Evolutionary conservation across 2,329 filamentous ascomycete species (phyloP).

Genomic region (Dothiorella sarmentorum): DNA sequence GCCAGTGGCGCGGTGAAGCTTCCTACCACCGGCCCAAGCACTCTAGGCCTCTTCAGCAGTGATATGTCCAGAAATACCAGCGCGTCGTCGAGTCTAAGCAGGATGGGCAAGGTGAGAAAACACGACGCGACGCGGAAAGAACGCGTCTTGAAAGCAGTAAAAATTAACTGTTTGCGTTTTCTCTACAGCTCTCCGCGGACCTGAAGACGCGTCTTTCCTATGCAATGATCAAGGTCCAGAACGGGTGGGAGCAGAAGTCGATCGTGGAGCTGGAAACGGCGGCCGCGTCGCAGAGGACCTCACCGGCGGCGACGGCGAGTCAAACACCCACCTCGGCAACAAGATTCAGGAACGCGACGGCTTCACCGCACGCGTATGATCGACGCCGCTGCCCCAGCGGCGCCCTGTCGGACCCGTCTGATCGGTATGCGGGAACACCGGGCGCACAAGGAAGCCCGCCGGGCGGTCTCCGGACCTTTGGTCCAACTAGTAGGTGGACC

Average conservation of each 20-base stretch:
- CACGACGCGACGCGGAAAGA: conserved; percentile 1
- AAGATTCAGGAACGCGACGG: conserved; percentile 27
- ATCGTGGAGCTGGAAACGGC: conserved; percentile 68
- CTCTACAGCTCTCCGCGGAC: conserved; percentile 68
- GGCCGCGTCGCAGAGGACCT: conserved; percentile 21
- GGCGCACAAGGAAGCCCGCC: conserved; percentile 7
- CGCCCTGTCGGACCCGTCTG: conserved; percentile 36
- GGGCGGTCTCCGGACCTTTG: conserved; percentile 1
- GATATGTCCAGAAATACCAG: conserved; percentile 71
- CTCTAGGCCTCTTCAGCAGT: conserved; percentile 18
- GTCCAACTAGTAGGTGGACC: not conserved
- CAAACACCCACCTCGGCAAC: conserved; percentile 15
- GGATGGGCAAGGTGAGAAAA: conserved; percentile 72
- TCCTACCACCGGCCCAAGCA: conserved; percentile 18
- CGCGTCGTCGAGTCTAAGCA: conserved; percentile 62
- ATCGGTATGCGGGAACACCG: conserved; percentile 32
- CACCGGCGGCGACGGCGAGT: conserved; percentile 11
- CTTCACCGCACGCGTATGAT: conserved; percentile 26
- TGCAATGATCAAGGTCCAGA: conserved; percentile 85
- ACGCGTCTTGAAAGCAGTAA: conserved; percentile 13
- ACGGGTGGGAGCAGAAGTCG: conserved; percentile 78
- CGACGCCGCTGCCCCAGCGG: conserved; percentile 33
- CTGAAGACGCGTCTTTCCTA: conserved; percentile 83
- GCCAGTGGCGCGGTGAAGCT: conserved; percentile 67
- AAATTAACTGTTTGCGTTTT: conserved; percentile 21